Evolutionary conservation across 306 rosid species (phyloP), one percentile per base, ranked within the genome.

Genomic region (Dryas alaskensis): DNA sequence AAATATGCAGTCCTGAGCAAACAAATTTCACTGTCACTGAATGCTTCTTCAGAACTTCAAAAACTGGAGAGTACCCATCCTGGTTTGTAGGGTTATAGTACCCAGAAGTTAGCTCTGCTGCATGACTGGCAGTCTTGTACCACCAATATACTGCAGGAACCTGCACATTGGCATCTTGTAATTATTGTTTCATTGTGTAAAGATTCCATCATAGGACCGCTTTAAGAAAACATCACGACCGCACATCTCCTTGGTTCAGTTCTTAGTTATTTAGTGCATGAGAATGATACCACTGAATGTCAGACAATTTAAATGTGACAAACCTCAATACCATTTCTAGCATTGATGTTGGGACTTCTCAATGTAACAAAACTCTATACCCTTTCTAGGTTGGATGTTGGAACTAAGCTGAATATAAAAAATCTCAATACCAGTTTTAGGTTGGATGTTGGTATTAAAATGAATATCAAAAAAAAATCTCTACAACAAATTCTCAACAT

Each of bases 31-130:
- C 74, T 8, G 85, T 89, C 78, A 81, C 99, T 2, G 78, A 81
- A 60, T 89, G 88, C 73, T 88, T 94, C 83, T 75, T 88, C 76
- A 94, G 84, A 84, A 92, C 86, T 80, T 89, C 97, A 76, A 94
- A 89, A 77, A 94, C 81, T 9, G 95, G 89, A 75, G 93, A 84
- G 72, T 92, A 94, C 22, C 99, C 99, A 90, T 94, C 93, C 83
- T 87, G 97, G 83, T 94, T 89, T 50, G 89, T 84, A 5, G 99
- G 93, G 76, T 94, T 94, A 85, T 89, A 89, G 79, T 88, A 94
- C 81, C 99, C 99, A 50, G 99, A 89, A 44, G 97, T 94, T 82
- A 94, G 79, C 86, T 94, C 99, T 6, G 99, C 96, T 3, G 96
- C 97, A 78, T 94, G 99, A 74, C 99, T 92, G 42, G 93, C 71